Evolutionary conservation across 495 filamentous ascomycete genomes (phyloP), one percentile per base, ranked within the genome.

Genomic region (Aspergillus leporis): DNA sequence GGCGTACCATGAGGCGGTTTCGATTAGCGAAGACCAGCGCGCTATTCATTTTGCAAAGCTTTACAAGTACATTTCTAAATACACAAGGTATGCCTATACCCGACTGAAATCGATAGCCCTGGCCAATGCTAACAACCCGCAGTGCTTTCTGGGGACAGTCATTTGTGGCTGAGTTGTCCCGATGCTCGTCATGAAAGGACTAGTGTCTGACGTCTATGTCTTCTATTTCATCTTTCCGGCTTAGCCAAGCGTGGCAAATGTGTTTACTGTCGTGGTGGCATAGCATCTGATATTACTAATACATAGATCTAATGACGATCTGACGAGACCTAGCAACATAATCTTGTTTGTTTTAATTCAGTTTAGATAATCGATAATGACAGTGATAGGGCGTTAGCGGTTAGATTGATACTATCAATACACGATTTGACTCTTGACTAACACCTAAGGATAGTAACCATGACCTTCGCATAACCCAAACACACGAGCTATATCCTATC

Each of bases 91-190:
- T 38, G 75, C 47, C 16, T 10, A 1, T 3, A 30, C 6, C 21
- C 0, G 8, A 5, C 23, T 7, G 13, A 57, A 32, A 19, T 21
- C 8, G 22, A 25, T 47, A 0, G 23, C 19, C 19, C 23, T 47
- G 3, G 13, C 1, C 19, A 22, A 47, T 47, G 53, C 65, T 72
- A 62, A 56, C 23, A 6, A 3, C 5, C 16, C 28, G 8, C 16
- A 95, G 91, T 73, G 90, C 93, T 14, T 97, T 95, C 87, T 98
- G 93, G 93, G 94, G 93, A 18, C 83, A 93, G 68, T 91, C 87
- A 53, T 97, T 98, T 62, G 92, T 97, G 47, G 83, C 80, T 25
- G 93, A 97, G 73, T 78, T 98, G 61, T 47, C 43, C 5, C 18
- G 19, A 47, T 47, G 43, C 43, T 47, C 38, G 14, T 16, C 19